Percentiles rank a stretch among this genome's conserved stretches.
Evolutionary conservation across 2,329 filamentous ascomycete genomes (phyloP).

Genomic region (Penicillium psychrosexuale): DNA sequence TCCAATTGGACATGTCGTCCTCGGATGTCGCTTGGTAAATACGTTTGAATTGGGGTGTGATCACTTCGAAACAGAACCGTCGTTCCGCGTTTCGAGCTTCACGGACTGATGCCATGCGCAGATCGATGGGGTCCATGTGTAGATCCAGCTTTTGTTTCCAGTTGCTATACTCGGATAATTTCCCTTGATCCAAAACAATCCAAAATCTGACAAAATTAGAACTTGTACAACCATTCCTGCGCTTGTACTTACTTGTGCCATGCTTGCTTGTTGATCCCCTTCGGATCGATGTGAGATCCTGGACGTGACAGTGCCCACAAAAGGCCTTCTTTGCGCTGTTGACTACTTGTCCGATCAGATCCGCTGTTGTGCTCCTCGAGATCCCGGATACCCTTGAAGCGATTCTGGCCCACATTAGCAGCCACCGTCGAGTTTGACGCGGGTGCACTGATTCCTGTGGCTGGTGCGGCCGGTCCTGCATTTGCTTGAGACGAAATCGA

Average conservation of each 20-base stretch:
- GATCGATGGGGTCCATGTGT: slow-evolving; percentile 96
- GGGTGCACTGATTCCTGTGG: slow-evolving; percentile 22
- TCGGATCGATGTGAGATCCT: slow-evolving; percentile 90
- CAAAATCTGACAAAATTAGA: slow-evolving; percentile 67
- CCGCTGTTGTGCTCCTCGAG: slow-evolving; percentile 74
- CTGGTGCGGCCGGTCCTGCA: slow-evolving; percentile 28
- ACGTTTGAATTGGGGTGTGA: slow-evolving; percentile 91
- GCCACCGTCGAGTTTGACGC: slow-evolving; percentile 24
- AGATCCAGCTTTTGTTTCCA: slow-evolving; percentile 97
- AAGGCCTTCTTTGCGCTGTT: slow-evolving; percentile 86
- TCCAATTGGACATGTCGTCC: slow-evolving; percentile 98
- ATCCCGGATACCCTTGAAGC: slow-evolving; percentile 89
- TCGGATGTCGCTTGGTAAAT: slow-evolving; percentile 98
- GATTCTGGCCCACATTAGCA: slow-evolving; percentile 45
- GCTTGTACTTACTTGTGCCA: slow-evolving; percentile 84
- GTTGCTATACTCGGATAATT: slow-evolving; percentile 96
- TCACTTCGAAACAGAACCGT: slow-evolving; percentile 96
- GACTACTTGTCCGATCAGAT: slow-evolving; percentile 56
- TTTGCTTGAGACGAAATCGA: slow-evolving; percentile 42
- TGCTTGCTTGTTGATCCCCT: slow-evolving; percentile 91
- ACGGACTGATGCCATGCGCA: slow-evolving; percentile 93
- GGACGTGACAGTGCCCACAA: slow-evolving; percentile 92
- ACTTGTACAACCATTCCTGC: not conserved
- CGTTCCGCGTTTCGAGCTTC: slow-evolving; percentile 93
- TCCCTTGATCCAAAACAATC: slow-evolving; percentile 96